Evolutionary conservation across 805 yeast genomes (phyloP).

Genomic region (Starmerella apicola): DNA sequence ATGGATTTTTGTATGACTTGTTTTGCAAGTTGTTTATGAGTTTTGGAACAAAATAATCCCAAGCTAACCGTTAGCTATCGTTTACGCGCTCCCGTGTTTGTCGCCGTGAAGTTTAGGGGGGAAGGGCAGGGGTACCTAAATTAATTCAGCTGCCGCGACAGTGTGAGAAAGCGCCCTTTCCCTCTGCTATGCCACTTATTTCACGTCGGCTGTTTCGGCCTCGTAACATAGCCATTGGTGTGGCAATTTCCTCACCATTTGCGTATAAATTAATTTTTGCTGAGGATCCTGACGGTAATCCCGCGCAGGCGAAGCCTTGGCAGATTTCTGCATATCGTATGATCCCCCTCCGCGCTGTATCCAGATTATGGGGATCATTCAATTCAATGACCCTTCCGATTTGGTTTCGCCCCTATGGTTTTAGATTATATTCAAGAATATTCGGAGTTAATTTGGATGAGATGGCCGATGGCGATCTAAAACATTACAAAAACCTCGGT

Average conservation of each 20-base stretch:
- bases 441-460: slow-evolving; percentile 88
- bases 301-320: slow-evolving; percentile 64
- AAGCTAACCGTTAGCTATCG: too few species aligned
- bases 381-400: slow-evolving; percentile 73
- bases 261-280: slow-evolving; percentile 6
- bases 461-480: slow-evolving; percentile 70
- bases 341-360: slow-evolving; percentile 78
- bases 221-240: slow-evolving; percentile 10
- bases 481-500: slow-evolving; percentile 62
- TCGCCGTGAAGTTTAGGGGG: too few species aligned
- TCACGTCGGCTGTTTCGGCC: slow-evolving; percentile 7
- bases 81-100: too few species aligned
- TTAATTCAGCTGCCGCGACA: too few species aligned
- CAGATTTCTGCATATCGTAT: slow-evolving; percentile 78
- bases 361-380: slow-evolving; percentile 89
- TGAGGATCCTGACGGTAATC: slow-evolving; percentile 14
- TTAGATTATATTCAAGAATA: slow-evolving; percentile 55
- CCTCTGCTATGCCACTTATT: too few species aligned
- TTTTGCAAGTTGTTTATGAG: too few species aligned
- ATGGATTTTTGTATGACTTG: too few species aligned
- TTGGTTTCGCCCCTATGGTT: slow-evolving; percentile 79
- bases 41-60: too few species aligned
- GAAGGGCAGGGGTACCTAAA: too few species aligned
- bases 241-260: slow-evolving; percentile 5
- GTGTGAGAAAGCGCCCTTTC: too few species aligned